Conservation (phyloP, 371 early-diverging fungal species). For the Mucor mucedo region DNA sequence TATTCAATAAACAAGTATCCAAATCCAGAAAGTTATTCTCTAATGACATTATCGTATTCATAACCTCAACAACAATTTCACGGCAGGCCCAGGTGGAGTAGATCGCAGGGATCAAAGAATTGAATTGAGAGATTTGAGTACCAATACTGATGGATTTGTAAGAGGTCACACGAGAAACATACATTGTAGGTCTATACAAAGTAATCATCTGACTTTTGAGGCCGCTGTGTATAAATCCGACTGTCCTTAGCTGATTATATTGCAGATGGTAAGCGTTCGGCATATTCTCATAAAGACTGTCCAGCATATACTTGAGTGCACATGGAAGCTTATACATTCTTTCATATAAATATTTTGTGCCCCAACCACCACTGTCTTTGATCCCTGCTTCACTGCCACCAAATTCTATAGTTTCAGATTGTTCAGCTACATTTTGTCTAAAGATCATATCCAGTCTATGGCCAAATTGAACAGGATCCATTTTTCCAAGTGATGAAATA, state of each 20-base stretch:
- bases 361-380: conserved; percentile 3
- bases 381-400: conserved; percentile 5
- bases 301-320: conserved; percentile 6
- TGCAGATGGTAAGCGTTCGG: conserved; percentile 3
- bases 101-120: conserved; percentile 15
- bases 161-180: conserved; percentile 17
- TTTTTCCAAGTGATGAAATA: conserved; percentile 5
- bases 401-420: conserved; percentile 3
- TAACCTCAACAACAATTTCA: conserved; percentile 12
- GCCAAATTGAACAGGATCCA: conserved; percentile 8
- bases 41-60: conserved; percentile 9
- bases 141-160: conserved; percentile 18
- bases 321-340: conserved; percentile 6
- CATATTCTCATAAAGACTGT: conserved; percentile 4
- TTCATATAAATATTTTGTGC: conserved; percentile 6
- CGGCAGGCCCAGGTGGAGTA: conserved; percentile 5
- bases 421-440: conserved; percentile 8
- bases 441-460: conserved; percentile 5
- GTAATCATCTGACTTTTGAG: conserved; percentile 14
- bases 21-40: conserved; percentile 17
- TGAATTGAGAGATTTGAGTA: conserved; percentile 19
- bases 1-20: conserved; percentile 17
- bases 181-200: conserved; percentile 14
- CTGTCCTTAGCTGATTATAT: conserved; percentile 5
- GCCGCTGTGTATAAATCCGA: conserved; percentile 10